Evolutionary conservation across 2,329 filamentous ascomycete species (phyloP).

Genomic region (Aspergillus costaricaensis): DNA sequence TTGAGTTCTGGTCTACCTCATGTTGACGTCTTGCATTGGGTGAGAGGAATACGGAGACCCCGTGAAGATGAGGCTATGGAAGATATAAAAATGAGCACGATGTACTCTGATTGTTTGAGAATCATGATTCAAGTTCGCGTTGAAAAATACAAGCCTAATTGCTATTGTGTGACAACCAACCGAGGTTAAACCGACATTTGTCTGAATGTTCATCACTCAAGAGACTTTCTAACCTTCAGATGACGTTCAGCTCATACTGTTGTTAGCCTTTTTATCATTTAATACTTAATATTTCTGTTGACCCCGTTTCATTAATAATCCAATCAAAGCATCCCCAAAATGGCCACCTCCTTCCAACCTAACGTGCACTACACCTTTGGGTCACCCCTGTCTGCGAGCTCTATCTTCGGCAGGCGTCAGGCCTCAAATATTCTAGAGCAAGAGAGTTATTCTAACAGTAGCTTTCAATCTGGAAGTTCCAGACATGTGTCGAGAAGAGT

Average conservation of each 20-base stretch:
- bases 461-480: neutral
- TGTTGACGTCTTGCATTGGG: neutral
- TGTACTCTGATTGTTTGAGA: neutral
- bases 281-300: too few species aligned
- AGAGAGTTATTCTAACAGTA: conserved; percentile 8
- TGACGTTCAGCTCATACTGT: too few species aligned
- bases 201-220: too few species aligned
- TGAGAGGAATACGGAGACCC: neutral
- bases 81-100: neutral
- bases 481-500: neutral
- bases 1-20: neutral
- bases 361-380: conserved; percentile 19
- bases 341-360: conserved; percentile 22
- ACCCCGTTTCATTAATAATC: neutral
- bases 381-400: conserved; percentile 3
- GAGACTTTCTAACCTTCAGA: too few species aligned
- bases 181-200: too few species aligned
- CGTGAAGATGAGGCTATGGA: neutral
- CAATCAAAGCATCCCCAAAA: neutral
- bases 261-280: too few species aligned
- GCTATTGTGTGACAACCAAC: too few species aligned
- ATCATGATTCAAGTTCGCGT: too few species aligned
- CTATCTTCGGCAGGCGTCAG: conserved; percentile 1
- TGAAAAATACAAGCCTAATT: too few species aligned
- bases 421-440: conserved; percentile 12